A percentile compares a stretch with the other conserved stretches of the same genome.
Conservation (phyloP, 2,329 filamentous ascomycete species). For the Neonectria hederae region DNA sequence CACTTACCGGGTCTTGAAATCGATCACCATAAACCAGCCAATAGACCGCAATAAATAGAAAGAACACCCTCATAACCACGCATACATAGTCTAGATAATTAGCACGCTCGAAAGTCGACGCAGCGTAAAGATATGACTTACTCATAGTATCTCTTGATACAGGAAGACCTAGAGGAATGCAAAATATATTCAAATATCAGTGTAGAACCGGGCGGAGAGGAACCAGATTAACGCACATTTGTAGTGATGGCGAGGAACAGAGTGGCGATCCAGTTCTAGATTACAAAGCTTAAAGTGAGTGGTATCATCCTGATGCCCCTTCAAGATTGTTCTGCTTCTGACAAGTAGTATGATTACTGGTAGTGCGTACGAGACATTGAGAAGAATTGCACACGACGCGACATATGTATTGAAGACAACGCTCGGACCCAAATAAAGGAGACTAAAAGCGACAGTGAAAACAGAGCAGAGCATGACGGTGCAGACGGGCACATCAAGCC, state of each 20-base stretch:
- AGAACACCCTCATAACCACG: slow-evolving; percentile 1
- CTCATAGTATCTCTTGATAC: slow-evolving; percentile 22
- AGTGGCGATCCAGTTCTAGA: slow-evolving; percentile 44
- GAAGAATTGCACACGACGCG: slow-evolving; percentile 54
- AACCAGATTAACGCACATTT: slow-evolving; percentile 34
- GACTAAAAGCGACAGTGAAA: slow-evolving; percentile 54
- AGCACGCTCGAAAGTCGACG: not conserved
- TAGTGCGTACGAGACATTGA: slow-evolving; percentile 55
- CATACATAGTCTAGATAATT: slow-evolving; percentile 1
- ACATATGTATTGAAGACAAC: slow-evolving; percentile 57
- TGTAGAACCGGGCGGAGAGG: no score
- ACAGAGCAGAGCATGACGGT: slow-evolving; percentile 51
- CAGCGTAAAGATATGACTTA: not conserved
- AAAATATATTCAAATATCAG: slow-evolving; percentile 12
- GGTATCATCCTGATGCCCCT: slow-evolving; percentile 33
- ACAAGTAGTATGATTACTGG: slow-evolving; percentile 50
- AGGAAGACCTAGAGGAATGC: slow-evolving; percentile 17
- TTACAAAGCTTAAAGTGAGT: slow-evolving; percentile 34
- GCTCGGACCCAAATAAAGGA: slow-evolving; percentile 53
- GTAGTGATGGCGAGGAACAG: slow-evolving; percentile 49
- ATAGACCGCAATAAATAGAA: not conserved
- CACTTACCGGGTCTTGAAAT: slow-evolving; percentile 6
- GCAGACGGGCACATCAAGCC: slow-evolving; percentile 52
- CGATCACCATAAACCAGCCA: not conserved
- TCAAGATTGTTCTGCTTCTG: slow-evolving; percentile 45